Evolutionary conservation across 1,284 basidiomycete species (phyloP).

Genomic region (Abortiporus biennis): DNA sequence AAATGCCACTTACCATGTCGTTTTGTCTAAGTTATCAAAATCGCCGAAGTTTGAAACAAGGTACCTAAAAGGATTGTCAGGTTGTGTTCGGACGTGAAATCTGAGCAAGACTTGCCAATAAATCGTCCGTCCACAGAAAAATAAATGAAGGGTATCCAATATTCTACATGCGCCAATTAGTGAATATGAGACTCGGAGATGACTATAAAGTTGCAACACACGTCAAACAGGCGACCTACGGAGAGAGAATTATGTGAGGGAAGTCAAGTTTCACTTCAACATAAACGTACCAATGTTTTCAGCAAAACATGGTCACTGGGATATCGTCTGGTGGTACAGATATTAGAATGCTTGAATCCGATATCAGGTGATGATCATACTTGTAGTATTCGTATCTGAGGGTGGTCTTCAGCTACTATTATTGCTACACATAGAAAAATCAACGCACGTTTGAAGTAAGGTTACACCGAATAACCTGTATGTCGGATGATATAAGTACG

Average conservation of each 20-base stretch:
- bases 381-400: constrained; percentile 18
- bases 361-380: constrained; percentile 5
- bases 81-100: background rate
- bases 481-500: no score
- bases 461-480: constrained; percentile 23
- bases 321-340: constrained; percentile 14
- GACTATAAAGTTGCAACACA: background rate
- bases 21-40: constrained; percentile 15
- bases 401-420: no score
- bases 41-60: constrained; percentile 23
- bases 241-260: background rate
- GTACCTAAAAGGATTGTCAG: constrained; percentile 15
- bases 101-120: constrained; percentile 17
- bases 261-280: background rate
- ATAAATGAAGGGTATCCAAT: constrained; percentile 18
- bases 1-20: constrained; percentile 21
- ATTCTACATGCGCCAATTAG: background rate
- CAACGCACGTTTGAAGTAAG: constrained; percentile 22
- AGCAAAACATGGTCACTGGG: constrained; percentile 13
- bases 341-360: background rate
- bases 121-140: constrained; percentile 20
- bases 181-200: background rate
- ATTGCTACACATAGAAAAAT: background rate
- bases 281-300: constrained; percentile 11
- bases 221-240: constrained; percentile 6